phyloP scores from a whole-genome alignment of 768 basidiomycete species.

The Chalciporus sphaerocephalus region DNA sequence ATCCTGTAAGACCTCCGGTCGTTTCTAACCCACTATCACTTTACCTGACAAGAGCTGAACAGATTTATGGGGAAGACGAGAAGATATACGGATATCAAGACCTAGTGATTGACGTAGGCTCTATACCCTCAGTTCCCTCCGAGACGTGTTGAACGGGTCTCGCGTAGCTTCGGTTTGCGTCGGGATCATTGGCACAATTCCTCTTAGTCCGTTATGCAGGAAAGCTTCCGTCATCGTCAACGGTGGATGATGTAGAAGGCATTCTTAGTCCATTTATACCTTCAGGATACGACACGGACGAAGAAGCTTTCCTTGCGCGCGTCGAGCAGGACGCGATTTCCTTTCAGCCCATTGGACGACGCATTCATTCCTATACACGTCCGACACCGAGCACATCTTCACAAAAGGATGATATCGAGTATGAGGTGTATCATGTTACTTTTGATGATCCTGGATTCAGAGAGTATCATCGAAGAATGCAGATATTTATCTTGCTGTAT shows the following conservation, averaged over 20 bases:
- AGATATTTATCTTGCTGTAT: constrained; percentile 89
- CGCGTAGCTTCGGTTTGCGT: constrained; percentile 73
- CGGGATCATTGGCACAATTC: constrained; percentile 78
- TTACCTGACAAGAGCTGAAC: constrained; percentile 4
- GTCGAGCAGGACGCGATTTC: constrained; percentile 74
- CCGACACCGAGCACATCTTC: constrained; percentile 39
- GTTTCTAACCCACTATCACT: no score
- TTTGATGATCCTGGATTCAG: constrained; percentile 84
- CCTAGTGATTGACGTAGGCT: constrained; percentile 74
- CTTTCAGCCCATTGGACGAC: constrained; percentile 75
- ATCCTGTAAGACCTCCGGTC: constrained; percentile 64
- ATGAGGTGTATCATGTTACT: constrained; percentile 89
- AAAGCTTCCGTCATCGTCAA: constrained; percentile 59
- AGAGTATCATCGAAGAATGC: constrained; percentile 90
- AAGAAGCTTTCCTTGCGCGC: constrained; percentile 57
- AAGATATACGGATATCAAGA: constrained; percentile 92
- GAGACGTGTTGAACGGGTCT: constrained; percentile 1
- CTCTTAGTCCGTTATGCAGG: constrained; percentile 64
- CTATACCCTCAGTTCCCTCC: neutral
- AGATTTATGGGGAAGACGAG: constrained; percentile 97
- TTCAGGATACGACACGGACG: constrained; percentile 65
- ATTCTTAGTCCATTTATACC: constrained; percentile 76
- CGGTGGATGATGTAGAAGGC: constrained; percentile 85
- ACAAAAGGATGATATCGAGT: constrained; percentile 62
- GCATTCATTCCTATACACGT: constrained; percentile 75